Conservation (phyloP, 23 red algal genomes). For the Gracilaria gracilis region DNA sequence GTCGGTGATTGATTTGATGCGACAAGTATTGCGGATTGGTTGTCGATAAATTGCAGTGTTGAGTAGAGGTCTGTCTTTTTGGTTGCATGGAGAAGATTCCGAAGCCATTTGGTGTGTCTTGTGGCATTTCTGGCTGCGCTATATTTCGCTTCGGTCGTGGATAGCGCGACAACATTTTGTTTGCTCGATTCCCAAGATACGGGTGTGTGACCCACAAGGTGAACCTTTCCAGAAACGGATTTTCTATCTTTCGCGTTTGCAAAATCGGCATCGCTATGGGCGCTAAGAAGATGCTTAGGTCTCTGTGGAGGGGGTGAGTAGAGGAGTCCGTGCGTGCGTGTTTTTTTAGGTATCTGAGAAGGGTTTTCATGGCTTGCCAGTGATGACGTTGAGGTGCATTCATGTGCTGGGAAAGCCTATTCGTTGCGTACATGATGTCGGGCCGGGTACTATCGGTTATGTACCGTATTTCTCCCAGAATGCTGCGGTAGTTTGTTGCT, state of each 20-base stretch:
- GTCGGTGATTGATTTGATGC: slow-evolving; percentile 15
- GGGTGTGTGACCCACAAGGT: neutral
- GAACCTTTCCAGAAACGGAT: slow-evolving; percentile 2
- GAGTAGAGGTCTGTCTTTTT: neutral
- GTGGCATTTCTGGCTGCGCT: neutral
- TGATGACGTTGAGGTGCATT: neutral
- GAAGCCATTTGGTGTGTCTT: slow-evolving; percentile 7
- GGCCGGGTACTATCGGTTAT: neutral
- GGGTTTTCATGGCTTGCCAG: neutral
- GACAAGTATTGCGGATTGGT: neutral
- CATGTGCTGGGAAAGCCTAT: neutral
- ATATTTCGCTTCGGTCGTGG: slow-evolving; percentile 33
- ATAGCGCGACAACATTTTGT: neutral
- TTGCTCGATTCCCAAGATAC: neutral
- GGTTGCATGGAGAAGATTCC: neutral
- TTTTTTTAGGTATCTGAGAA: slow-evolving; percentile 9
- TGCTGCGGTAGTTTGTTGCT: slow-evolving; percentile 4
- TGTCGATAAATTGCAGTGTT: slow-evolving; percentile 21
- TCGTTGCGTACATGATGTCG: neutral
- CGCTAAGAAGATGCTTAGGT: no score
- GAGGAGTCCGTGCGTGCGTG: no score
- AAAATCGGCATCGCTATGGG: slow-evolving; percentile 26
- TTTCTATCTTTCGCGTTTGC: slow-evolving; percentile 3
- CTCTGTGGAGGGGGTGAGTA: no score
- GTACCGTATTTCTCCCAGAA: slow-evolving; percentile 13